phyloP scores from a whole-genome alignment of 2,329 filamentous ascomycete genomes.

The Botrytis paeoniae region DNA sequence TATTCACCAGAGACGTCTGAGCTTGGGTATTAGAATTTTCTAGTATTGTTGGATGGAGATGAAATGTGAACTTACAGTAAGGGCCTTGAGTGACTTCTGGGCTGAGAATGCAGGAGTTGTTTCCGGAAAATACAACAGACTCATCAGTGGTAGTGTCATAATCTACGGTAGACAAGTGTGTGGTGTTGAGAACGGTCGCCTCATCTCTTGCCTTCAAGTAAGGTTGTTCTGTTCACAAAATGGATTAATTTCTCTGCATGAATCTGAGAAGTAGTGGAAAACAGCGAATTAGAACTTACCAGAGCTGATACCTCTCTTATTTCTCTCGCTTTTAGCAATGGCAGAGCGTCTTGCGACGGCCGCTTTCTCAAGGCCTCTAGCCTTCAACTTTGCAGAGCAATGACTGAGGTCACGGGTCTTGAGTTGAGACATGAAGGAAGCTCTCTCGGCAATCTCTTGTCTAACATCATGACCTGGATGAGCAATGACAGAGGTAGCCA shows the following conservation, averaged over 20 bases:
- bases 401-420: constrained; percentile 39
- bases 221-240: not conserved
- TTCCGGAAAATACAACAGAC: constrained; percentile 42
- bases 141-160: constrained; percentile 40
- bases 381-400: constrained; percentile 41
- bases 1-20: constrained; percentile 41
- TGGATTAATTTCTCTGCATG: not conserved
- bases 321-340: constrained; percentile 37
- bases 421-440: constrained; percentile 38
- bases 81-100: constrained; percentile 54
- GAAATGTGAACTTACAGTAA: constrained; percentile 42
- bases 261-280: not conserved
- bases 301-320: constrained; percentile 34
- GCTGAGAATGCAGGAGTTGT: constrained; percentile 49
- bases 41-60: not conserved
- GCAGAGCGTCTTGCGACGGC: constrained; percentile 39
- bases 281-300: not conserved
- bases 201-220: constrained; percentile 23
- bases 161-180: constrained; percentile 25
- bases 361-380: constrained; percentile 39
- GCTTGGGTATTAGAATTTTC: not conserved
- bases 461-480: constrained; percentile 42
- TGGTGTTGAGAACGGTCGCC: constrained; percentile 22
- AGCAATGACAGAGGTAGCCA: constrained; percentile 25
- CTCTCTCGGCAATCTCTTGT: constrained; percentile 39